Conservation (phyloP, 2,329 filamentous ascomycete species). For the Fusarium paranaense region DNA sequence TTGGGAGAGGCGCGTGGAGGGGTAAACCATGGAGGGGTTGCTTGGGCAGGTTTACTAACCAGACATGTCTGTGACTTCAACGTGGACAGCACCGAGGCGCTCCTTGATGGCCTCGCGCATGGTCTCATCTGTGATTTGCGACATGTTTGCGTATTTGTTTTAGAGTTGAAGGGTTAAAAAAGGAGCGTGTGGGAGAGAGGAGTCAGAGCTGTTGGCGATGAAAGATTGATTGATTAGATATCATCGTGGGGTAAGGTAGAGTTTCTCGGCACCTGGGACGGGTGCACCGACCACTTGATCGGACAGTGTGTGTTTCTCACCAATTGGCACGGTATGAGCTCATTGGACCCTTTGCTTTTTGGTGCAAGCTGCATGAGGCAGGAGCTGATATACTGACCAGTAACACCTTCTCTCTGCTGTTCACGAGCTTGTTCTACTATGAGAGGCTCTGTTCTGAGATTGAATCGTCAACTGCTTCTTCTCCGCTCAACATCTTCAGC, state of each 20-base stretch:
- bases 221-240: constrained; percentile 53
- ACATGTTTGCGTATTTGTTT: constrained; percentile 53
- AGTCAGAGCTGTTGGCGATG: constrained; percentile 19
- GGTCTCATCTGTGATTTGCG: constrained; percentile 77
- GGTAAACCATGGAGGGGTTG: constrained; percentile 8
- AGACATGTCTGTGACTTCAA: constrained; percentile 92
- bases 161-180: not conserved
- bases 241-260: constrained; percentile 36
- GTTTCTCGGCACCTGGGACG: constrained; percentile 4
- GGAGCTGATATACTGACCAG: not conserved
- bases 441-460: constrained; percentile 19
- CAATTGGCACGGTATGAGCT: constrained; percentile 49
- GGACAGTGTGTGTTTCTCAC: constrained; percentile 23
- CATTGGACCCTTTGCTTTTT: constrained; percentile 40
- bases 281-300: not conserved
- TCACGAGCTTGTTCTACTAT: constrained; percentile 18
- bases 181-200: not conserved
- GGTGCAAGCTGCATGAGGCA: not conserved
- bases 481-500: not conserved
- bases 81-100: constrained; percentile 79
- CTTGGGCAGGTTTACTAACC: constrained; percentile 66
- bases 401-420: not conserved
- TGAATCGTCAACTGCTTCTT: constrained; percentile 8
- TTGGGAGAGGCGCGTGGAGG: constrained; percentile 13
- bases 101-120: constrained; percentile 76